Evolutionary conservation across 2,329 filamentous ascomycete species (phyloP), one percentile per base, ranked within the genome.

Genomic region (Calonectria pseudoreteaudii): DNA sequence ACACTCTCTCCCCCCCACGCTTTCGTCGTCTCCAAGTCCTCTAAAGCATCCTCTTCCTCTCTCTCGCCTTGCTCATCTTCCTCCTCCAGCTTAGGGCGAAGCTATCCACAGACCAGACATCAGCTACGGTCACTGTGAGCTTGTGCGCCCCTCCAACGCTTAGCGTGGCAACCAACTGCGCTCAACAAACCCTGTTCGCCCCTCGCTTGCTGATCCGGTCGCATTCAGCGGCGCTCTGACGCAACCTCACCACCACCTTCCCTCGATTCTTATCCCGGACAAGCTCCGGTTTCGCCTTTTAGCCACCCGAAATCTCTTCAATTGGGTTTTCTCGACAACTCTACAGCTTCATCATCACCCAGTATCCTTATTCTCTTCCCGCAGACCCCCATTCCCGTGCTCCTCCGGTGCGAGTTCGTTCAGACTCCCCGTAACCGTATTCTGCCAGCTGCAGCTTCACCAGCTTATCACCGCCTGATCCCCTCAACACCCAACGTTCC

Each of bases 231-330:
- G 74, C 76, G 74, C 78, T 71, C 77, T 80, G 79, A 81, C 79
- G 79, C 79, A 80, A 80, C 76, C 76, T 76, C 76, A 72, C 78
- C 75, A 77, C 77, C 72, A 80, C 78, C 71, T 75, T 68, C 78
- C 78, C 77, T 76, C 70, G 68, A 72, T 71, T 58, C 69, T 74
- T 75, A 60, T 60, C 77, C 76, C 56, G 41, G 75, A 75, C 69
- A 52, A 50, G 66, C 71, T 77, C 76, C 79, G 74, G 73, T 74
- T 76, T 78, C 73, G 73, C 74, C 56, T 77, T 74, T 72, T 72
- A 74, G 69, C 76, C 71, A 66, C 75, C 72, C 71, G 75, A 78
- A 78, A 50, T 72, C 53, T 71, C 67, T 66, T 79, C 80, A 80
- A 80, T 81, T 79, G 80, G 70, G 47, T 77, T 78, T 70, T 68